Base-by-base conservation (phyloP, 2,329 filamentous ascomycete species). In the Hymenoscyphus linearis region DNA sequence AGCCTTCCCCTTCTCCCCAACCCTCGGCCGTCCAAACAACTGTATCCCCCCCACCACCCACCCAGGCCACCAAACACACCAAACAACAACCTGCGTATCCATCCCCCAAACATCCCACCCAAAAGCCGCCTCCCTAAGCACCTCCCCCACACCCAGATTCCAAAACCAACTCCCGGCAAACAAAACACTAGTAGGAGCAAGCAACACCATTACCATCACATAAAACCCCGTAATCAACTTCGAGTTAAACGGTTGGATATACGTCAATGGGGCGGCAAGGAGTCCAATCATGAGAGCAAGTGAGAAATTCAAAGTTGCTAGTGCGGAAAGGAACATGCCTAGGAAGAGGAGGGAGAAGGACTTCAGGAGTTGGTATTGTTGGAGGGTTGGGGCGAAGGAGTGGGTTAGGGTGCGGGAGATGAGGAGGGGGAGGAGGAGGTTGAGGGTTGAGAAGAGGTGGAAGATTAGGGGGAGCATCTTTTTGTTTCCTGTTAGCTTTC, bases 291-390 rank as follows among this genome's bases (percentile, higher is more conserved):
- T 79, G 72, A 98, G 88, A 55, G 91, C 87, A 14, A 97, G 86
- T 2, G 89, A 92, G 80, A 99, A 99, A 76, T 99, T 99, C 57
- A 99, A 84, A 0, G 93, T 99, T 2, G 95, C 93, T 13, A 99
- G 87, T 0, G 93, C 89, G 13, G 93, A 93, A 66, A 99, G 85
- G 69, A 91, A 93, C 79, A 97, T 90, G 69, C 95, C 95, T 0
- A 98, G 84, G 10, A 96, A 80, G 13, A 99, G 85, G n/a, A 98
- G 84, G 5, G 92, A 96, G 78, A 98, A 92, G 61, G 89, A 95
- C 73, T 96, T 93, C 66, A 92, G 86, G 57, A 97, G 84, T 55
- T 86, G 83, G 70, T 88, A 86, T 71, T 93, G 88, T 71, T 93
- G 90, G 3, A 74, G 67, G 0, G 85, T 86, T 1, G 86, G 84